Conservation (phyloP, 371 early-diverging fungal species). For the Zopfochytrium polystomum region DNA sequence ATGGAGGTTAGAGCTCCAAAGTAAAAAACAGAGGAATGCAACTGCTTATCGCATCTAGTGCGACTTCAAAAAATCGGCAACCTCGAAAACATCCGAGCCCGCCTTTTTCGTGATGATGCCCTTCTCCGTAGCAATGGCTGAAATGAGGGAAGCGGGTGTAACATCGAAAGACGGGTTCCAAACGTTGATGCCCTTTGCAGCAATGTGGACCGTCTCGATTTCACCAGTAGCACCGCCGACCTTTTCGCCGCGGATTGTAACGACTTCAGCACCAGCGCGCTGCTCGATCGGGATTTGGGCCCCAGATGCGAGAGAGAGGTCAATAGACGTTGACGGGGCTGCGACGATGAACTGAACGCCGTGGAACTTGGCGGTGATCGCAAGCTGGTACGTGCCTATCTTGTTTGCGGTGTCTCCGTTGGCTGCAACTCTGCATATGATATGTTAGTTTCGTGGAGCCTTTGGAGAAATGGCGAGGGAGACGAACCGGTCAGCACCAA, state of each 20-base stretch:
- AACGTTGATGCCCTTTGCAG: conserved; percentile 76
- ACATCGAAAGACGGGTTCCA: conserved; percentile 97
- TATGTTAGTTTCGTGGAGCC: neutral
- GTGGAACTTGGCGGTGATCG: conserved; percentile 83
- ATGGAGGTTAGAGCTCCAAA: too few species aligned
- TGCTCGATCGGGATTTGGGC: conserved; percentile 84
- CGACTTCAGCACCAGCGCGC: conserved; percentile 74
- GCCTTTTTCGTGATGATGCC: conserved; percentile 71
- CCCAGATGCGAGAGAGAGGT: conserved; percentile 68
- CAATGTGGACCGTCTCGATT: conserved; percentile 70
- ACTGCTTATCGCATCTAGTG: too few species aligned
- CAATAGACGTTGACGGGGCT: conserved; percentile 90
- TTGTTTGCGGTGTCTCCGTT: conserved; percentile 98
- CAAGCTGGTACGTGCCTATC: conserved; percentile 95
- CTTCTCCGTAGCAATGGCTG: conserved; percentile 90
- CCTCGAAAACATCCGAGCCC: conserved; percentile 30
- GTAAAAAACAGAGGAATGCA: too few species aligned
- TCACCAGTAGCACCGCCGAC: conserved; percentile 33
- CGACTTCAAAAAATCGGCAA: conserved; percentile 9
- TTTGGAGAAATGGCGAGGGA: neutral
- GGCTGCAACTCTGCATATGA: conserved; percentile 69
- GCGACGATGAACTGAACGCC: conserved; percentile 90
- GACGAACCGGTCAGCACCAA: conserved; percentile 85
- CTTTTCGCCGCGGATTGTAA: conserved; percentile 63
- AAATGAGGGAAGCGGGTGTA: conserved; percentile 82